Base-by-base conservation (phyloP, 2,329 filamentous ascomycete species). In the Talaromyces sp. region DNA sequence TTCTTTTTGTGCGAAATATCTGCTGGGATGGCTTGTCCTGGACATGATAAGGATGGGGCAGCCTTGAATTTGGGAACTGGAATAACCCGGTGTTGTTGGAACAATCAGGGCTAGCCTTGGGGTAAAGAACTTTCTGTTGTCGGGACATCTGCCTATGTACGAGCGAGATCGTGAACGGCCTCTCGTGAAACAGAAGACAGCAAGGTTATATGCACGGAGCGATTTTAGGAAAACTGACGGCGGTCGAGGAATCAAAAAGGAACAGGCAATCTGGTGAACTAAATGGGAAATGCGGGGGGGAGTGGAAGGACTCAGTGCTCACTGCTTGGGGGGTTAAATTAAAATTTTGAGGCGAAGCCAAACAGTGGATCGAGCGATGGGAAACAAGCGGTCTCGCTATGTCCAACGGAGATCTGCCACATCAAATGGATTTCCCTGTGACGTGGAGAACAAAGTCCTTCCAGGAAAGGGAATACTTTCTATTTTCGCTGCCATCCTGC, bases 1-100 rank as follows among this genome's bases (percentile, higher is more conserved):
- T 78, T 48, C 75, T 71, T 64, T 77, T 78, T 38, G 76, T 74
- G 12, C 75, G 72, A 62, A 76, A 77, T 27, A 77, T 68, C 21
- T 74, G 75, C 52, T 75, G 73, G 52, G 75, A 70, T 11, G 68
- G 67, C 62, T 72, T 75, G 38, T 73, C 70, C 48, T 77, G 67
- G 46, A 54, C 66, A 64, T 27, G 67, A 65, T 26, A 68, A 68
- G 59, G 68, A 61, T 38, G 73, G 70, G 31, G n/a, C 8, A 73
- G 61, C 29, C 69, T 69, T 12, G 72, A 67, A 32, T 73, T 58
- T 52, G 73, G 67, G 50, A 70, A 67, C 6, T 55, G 59, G 58
- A 73, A 62, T 17, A 70, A 59, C 29, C 24, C 53, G 21, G 53
- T 19, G 10, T 19, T 24, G 31, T 29, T 46, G 17, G 60, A 43